Evolutionary conservation across 305 asterid genomes (phyloP).

Genomic region (Plantago coronopus): DNA sequence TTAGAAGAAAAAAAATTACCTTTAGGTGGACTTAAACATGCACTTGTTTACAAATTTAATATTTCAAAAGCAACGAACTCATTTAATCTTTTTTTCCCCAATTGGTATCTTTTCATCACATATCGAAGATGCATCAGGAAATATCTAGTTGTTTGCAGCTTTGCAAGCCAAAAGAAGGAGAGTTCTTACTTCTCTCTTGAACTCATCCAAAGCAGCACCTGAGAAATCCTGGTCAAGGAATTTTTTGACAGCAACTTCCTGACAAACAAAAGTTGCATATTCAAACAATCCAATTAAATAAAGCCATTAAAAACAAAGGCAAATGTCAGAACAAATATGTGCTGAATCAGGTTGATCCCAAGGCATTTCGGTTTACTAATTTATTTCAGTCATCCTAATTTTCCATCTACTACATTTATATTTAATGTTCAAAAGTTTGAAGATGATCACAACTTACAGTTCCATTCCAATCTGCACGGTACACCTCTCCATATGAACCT

Average conservation of each 20-base stretch:
- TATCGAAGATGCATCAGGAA: background rate
- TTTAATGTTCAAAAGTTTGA: constrained; percentile 8
- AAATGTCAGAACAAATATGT: no score
- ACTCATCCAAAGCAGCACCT: constrained; percentile 99
- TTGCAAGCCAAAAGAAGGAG: constrained; percentile 21
- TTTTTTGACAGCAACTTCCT: constrained; percentile 99
- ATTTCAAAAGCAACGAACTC: no score
- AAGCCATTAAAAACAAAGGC: background rate
- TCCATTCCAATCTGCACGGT: constrained; percentile 99
- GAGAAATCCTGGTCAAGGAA: constrained; percentile 99
- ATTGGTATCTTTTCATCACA: background rate
- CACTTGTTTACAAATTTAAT: no score
- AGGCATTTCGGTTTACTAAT: no score
- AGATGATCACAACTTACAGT: constrained; percentile 62
- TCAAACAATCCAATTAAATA: constrained; percentile 14
- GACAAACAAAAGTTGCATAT: constrained; percentile 30
- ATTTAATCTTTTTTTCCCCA: no score
- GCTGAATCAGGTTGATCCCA: no score
- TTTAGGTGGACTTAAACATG: no score
- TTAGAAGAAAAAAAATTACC: no score
- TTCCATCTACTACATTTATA: background rate
- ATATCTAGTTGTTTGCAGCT: constrained; percentile 3
- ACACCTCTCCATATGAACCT: constrained; percentile 99
- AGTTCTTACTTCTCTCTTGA: constrained; percentile 86
- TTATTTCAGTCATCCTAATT: background rate